These are phyloP conservation scores for Apium graveolens DNA, from an alignment of 129 eudicot species.

Conservation along the genomic window DNA sequence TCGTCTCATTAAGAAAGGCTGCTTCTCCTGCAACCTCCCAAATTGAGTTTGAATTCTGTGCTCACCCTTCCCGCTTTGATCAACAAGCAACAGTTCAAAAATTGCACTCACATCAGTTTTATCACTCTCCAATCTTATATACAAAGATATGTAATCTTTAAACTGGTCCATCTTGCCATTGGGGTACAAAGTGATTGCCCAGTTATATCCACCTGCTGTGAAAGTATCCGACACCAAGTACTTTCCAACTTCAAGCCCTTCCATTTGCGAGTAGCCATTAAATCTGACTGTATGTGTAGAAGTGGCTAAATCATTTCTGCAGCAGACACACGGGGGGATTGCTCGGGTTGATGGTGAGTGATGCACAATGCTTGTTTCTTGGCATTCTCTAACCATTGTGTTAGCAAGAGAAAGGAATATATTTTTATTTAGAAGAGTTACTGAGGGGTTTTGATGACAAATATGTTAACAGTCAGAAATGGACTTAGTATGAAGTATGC, in stretches of 20 bases:
- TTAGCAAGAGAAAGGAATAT: background rate
- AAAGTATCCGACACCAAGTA: background rate
- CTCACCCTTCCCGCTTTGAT: conserved; percentile 7
- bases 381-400: background rate
- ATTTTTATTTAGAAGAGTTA: no score
- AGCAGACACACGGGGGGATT: background rate
- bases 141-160: background rate
- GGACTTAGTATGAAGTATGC: no score
- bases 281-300: background rate
- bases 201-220: background rate
- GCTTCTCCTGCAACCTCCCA: background rate
- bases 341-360: background rate
- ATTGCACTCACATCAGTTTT: background rate
- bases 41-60: conserved; percentile 1
- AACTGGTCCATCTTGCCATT: background rate
- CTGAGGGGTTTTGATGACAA: no score
- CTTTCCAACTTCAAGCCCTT: background rate
- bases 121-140: conserved; percentile 1
- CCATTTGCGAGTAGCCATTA: background rate
- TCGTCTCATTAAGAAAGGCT: background rate
- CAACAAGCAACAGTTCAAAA: conserved; percentile 4
- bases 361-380: background rate
- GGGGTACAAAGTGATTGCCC: background rate
- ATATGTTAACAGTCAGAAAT: no score
- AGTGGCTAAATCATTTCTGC: background rate